Evolutionary conservation across 495 filamentous ascomycete genomes (phyloP).

Genomic region (Penicillium nucicola): DNA sequence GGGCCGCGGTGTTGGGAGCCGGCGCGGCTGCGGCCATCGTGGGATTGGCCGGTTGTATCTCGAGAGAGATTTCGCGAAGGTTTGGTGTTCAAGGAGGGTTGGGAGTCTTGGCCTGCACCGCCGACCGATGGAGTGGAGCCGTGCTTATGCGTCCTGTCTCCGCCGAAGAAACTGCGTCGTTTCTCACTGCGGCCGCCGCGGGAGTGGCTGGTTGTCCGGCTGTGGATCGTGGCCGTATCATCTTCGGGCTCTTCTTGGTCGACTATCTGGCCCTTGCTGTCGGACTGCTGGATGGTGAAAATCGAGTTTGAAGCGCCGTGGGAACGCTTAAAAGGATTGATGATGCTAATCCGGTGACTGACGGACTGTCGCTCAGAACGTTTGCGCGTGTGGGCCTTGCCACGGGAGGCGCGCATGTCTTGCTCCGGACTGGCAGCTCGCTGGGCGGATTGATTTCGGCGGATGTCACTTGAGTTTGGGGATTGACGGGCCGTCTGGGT

Average conservation of each 20-base stretch:
- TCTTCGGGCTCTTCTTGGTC: conserved; percentile 33
- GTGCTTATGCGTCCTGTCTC: conserved; percentile 36
- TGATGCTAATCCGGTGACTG: conserved; percentile 47
- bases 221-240: conserved; percentile 44
- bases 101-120: conserved; percentile 25
- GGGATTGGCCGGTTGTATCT: conserved; percentile 29
- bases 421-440: conserved; percentile 40
- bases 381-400: conserved; percentile 30
- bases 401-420: conserved; percentile 31
- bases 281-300: conserved; percentile 29
- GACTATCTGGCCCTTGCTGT: conserved; percentile 22
- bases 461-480: conserved; percentile 17
- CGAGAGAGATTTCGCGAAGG: conserved; percentile 31
- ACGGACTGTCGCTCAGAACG: conserved; percentile 39
- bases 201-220: conserved; percentile 39
- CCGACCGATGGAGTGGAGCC: conserved; percentile 33
- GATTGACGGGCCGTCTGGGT: conserved; percentile 24
- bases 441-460: conserved; percentile 22
- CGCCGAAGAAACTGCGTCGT: conserved; percentile 42
- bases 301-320: conserved; percentile 36
- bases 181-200: conserved; percentile 35
- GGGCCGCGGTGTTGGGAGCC: conserved; percentile 29
- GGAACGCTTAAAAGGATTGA: conserved; percentile 47
- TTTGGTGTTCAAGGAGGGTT: conserved; percentile 23
- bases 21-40: conserved; percentile 31